Base-by-base conservation (phyloP, 768 basidiomycete genomes). In the Arthromyces matolae region DNA sequence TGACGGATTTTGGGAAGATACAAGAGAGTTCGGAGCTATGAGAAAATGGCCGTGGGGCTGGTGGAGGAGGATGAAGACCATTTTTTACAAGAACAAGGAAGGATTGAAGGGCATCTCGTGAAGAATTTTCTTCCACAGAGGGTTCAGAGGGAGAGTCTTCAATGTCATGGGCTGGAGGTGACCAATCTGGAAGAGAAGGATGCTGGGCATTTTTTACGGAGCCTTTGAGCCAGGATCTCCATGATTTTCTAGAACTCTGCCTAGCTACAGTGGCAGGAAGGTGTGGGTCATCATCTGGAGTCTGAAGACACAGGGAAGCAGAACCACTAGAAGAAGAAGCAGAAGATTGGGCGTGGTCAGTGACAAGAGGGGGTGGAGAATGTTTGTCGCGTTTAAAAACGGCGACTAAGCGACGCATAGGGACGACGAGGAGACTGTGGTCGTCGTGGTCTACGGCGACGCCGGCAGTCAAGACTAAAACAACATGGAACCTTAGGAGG, bases 371-470 rank as follows among this genome's bases (percentile, higher is more conserved):
- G 8, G 57, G 50, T 13, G 55, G 42, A 48, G 64, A 65, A 47
- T 64, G 61, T 63, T 68, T 76, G 67, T 73, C 69, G 54, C 65
- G 68, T 60, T 67, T 71, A 55, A 87, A 79, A 58, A 81, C 77
- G 42, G 81, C 77, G 47, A 76, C 76, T 61, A 88, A 67, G 56
- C 84, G 79, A 60, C 82, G 82, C 84, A 86, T 86, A 52, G 54
- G 41, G 36, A 34, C 25, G 35, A 31, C 45, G 40, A 34, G 38
- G n/a, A 41, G 33, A 29, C 28, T 38, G 27, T 41, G 27, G 50
- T 5, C 49, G 49, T 50, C 49, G 49, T 38, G 35, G 42, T 39
- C 52, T 40, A 36, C 38, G 35, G 29, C 28, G 47, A 37, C 33
- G 23, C 29, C 45, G 16, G 36, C 33, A 42, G 42, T n/a, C 20